phyloP scores from a whole-genome alignment of 345 rosid species.

The Geranium brycei region DNA sequence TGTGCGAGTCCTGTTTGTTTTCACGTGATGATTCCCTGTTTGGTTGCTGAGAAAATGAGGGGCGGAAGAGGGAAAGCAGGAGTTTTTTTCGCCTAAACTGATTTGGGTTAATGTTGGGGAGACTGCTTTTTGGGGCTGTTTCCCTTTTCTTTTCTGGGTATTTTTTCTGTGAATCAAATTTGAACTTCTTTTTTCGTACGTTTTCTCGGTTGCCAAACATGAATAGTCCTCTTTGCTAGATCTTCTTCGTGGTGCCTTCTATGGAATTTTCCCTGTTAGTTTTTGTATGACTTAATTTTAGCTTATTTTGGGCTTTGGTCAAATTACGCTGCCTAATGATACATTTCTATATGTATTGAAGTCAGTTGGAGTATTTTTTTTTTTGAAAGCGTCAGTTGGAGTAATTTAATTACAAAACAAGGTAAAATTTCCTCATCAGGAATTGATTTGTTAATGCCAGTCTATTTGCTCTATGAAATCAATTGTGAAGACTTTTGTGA shows the following conservation, averaged over 20 bases:
- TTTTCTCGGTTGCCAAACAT: background rate
- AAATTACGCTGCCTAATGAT: background rate
- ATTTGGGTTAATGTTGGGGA: background rate
- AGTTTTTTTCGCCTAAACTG: background rate
- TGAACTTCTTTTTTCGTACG: background rate
- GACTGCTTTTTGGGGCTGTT: background rate
- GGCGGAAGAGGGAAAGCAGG: background rate
- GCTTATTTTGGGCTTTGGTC: background rate
- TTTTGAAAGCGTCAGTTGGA: background rate
- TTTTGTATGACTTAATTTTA: background rate
- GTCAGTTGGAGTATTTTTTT: background rate
- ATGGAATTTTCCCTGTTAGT: background rate
- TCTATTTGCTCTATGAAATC: background rate
- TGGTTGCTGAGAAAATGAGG: conserved; percentile 3
- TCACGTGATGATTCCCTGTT: background rate
- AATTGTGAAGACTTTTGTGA: background rate
- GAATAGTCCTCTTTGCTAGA: background rate
- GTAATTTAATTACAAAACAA: background rate
- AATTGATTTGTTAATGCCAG: background rate
- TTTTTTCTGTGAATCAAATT: too few relatives aligned
- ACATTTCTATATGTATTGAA: background rate
- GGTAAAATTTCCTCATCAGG: background rate
- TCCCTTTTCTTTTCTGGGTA: background rate
- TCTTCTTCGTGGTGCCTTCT: background rate
- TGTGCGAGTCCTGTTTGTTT: background rate